A percentile compares a stretch with the other conserved stretches of the same genome.
These are phyloP conservation scores for Saccharomycopsis capsularis DNA, from an alignment of 805 yeast species.

Conservation along the genomic window DNA sequence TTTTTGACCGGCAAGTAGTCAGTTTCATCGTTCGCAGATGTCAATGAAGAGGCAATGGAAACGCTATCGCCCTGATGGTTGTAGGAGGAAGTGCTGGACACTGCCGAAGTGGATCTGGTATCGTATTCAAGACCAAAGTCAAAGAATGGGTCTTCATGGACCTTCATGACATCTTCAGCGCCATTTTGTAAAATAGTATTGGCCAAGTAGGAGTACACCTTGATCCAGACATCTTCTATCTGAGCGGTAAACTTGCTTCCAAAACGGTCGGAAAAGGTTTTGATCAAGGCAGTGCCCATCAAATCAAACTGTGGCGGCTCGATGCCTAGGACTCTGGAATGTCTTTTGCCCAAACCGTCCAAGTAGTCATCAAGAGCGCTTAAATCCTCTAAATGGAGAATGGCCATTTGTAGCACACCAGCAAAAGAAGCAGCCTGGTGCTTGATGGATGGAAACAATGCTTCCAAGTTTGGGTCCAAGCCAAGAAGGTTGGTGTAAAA, in stretches of 20 bases:
- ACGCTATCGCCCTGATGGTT: neutral
- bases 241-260: conserved; percentile 45
- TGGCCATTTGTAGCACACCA: conserved; percentile 65
- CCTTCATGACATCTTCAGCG: conserved; percentile 7
- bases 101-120: neutral
- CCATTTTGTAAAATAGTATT: conserved; percentile 50
- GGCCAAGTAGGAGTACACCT: conserved; percentile 60
- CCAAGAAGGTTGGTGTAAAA: conserved; percentile 62
- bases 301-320: conserved; percentile 60
- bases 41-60: conserved; percentile 1
- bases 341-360: conserved; percentile 61
- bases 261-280: conserved; percentile 62
- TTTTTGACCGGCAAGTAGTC: neutral
- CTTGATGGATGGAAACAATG: conserved; percentile 62
- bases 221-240: conserved; percentile 64
- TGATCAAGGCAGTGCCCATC: conserved; percentile 67
- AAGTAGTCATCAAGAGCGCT: conserved; percentile 51
- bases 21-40: neutral
- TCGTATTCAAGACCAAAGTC: neutral
- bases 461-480: conserved; percentile 54
- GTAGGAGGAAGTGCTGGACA: neutral
- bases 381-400: conserved; percentile 56
- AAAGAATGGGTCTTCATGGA: neutral
- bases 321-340: conserved; percentile 66
- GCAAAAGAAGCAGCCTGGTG: conserved; percentile 80